Conservation (phyloP, 2,329 filamentous ascomycete species). For the Aspergillus spinulosporus region DNA sequence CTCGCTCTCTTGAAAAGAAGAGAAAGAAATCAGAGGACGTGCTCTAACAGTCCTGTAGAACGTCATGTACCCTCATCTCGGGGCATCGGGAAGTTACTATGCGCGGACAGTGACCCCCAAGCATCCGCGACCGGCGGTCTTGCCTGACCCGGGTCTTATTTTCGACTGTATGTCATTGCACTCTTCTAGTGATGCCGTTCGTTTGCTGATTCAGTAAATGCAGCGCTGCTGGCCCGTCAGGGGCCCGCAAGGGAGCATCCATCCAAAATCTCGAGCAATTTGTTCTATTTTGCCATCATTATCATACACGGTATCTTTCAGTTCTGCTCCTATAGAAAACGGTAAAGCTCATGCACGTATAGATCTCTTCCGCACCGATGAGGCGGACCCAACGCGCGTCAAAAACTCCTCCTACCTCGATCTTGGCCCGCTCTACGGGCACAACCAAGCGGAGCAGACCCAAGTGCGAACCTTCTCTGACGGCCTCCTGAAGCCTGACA, state of each 20-base stretch:
- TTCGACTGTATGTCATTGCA: slow-evolving; percentile 64
- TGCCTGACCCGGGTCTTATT: slow-evolving; percentile 65
- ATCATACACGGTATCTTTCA: slow-evolving; percentile 53
- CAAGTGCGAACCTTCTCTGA: slow-evolving; percentile 62
- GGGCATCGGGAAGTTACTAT: slow-evolving; percentile 65
- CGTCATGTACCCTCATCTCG: slow-evolving; percentile 64
- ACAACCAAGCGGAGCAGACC: slow-evolving; percentile 62
- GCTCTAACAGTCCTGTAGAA: slow-evolving; percentile 25
- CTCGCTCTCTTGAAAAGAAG: slow-evolving; percentile 9
- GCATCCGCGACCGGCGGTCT: slow-evolving; percentile 57
- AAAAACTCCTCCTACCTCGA: slow-evolving; percentile 74
- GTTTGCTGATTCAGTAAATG: slow-evolving; percentile 2
- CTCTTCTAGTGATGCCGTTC: slow-evolving; percentile 49
- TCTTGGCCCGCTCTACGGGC: slow-evolving; percentile 70
- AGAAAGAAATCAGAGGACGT: slow-evolving; percentile 17
- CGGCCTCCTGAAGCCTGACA: slow-evolving; percentile 69
- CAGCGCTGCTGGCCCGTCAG: slow-evolving; percentile 13
- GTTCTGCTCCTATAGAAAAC: slow-evolving; percentile 18
- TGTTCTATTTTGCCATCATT: slow-evolving; percentile 73
- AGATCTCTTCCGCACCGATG: slow-evolving; percentile 66
- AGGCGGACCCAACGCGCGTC: slow-evolving; percentile 62
- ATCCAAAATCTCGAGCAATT: slow-evolving; percentile 68
- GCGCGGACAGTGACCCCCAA: slow-evolving; percentile 63
- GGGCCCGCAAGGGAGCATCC: slow-evolving; percentile 57
- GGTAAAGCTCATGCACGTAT: slow-evolving; percentile 15